phyloP scores from a whole-genome alignment of 2,329 filamentous ascomycete genomes.

The Fusarium circinatum region DNA sequence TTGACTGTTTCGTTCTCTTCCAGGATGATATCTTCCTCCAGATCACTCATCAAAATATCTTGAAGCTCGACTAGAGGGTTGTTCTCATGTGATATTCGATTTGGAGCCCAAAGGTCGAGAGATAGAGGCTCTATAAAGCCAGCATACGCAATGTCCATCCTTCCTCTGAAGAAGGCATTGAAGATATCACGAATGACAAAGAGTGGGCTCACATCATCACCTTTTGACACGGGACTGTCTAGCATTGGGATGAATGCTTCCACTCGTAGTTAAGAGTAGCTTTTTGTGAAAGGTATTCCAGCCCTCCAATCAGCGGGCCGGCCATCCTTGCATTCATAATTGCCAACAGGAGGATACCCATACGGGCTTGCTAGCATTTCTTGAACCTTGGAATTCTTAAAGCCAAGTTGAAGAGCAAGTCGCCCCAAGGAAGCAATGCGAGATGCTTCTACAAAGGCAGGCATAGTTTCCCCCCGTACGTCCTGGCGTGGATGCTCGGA shows the following conservation, averaged over 20 bases:
- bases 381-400: neutral
- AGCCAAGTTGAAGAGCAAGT: neutral
- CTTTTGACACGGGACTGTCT: neutral
- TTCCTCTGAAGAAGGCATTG: neutral
- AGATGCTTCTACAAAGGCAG: neutral
- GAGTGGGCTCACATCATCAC: neutral
- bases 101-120: neutral
- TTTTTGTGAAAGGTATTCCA: neutral
- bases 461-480: conserved; percentile 2
- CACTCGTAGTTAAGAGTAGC: neutral
- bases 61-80: neutral
- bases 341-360: neutral
- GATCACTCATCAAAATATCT: neutral
- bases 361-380: neutral
- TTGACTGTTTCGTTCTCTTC: neutral
- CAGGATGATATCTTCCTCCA: neutral
- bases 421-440: neutral
- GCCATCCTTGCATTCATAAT: neutral
- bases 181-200: neutral
- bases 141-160: neutral
- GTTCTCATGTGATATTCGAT: neutral
- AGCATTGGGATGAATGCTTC: neutral
- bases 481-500: neutral
- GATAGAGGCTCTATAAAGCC: neutral
- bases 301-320: neutral